phyloP scores from a whole-genome alignment of 2,329 filamentous ascomycete genomes.

The Diaporthe humulicola region DNA sequence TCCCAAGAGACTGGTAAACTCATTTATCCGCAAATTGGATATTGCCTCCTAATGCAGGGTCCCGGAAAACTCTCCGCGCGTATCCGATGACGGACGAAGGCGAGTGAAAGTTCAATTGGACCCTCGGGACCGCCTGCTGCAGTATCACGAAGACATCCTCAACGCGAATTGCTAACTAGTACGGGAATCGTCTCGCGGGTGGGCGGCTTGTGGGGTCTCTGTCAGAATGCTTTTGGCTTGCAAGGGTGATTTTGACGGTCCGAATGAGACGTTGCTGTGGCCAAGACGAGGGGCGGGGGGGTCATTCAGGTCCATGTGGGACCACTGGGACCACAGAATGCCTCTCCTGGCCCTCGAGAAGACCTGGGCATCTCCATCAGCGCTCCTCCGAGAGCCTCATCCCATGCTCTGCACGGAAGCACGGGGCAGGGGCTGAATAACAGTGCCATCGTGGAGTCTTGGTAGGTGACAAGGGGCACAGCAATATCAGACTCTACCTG shows the following conservation, averaged over 20 bases:
- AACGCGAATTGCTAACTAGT: slow-evolving; percentile 20
- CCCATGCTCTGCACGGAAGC: not conserved
- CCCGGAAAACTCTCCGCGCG: slow-evolving; percentile 1
- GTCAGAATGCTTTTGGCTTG: slow-evolving; percentile 1
- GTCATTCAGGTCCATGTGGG: not conserved
- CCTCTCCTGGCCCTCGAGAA: not conserved
- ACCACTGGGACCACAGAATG: not conserved
- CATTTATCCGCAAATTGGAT: slow-evolving; percentile 14
- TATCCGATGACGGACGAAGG: not conserved
- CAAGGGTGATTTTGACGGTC: slow-evolving; percentile 3
- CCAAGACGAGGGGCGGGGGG: slow-evolving; percentile 1
- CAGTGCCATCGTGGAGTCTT: not conserved
- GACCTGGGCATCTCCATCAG: slow-evolving; percentile 1
- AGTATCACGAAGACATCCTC: slow-evolving; percentile 2
- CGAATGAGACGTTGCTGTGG: slow-evolving; percentile 3
- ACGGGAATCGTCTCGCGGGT: slow-evolving; percentile 17
- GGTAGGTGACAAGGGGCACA: not conserved
- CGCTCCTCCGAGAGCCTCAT: not conserved
- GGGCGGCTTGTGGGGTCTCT: slow-evolving; percentile 19
- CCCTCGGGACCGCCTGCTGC: not conserved
- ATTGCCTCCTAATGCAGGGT: not conserved
- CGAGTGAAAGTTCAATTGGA: not conserved
- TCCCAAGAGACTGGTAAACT: slow-evolving; percentile 9
- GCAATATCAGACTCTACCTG: not conserved
- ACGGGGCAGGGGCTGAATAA: not conserved